Conservation (phyloP, 2,329 filamentous ascomycete species). For the Ceratocystis harringtonii region DNA sequence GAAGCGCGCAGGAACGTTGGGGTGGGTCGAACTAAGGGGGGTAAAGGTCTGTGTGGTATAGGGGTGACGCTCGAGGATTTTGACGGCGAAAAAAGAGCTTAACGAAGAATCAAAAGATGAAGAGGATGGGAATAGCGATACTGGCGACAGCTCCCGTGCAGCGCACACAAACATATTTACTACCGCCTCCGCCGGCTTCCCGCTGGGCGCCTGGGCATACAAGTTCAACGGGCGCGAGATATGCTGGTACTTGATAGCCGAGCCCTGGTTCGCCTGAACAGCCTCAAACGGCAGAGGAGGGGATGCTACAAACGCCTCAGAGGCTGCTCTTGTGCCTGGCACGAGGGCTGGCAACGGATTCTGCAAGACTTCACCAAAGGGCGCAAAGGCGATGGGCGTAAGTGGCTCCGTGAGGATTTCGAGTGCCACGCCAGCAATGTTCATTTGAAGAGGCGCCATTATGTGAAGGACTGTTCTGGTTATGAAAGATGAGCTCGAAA, state of each 20-base stretch:
- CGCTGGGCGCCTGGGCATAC: constrained; percentile 51
- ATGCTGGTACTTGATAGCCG: constrained; percentile 71
- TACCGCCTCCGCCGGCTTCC: constrained; percentile 40
- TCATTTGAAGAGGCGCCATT: constrained; percentile 1
- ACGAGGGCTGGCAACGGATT: constrained; percentile 47
- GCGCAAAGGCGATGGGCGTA: constrained; percentile 51
- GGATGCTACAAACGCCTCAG: constrained; percentile 5
- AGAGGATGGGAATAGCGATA: neutral
- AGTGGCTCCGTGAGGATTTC: constrained; percentile 48
- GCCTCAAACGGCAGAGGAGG: constrained; percentile 30
- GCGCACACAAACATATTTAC: constrained; percentile 84
- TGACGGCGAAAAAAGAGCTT: constrained; percentile 40
- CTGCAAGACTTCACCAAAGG: constrained; percentile 70
- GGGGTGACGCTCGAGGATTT: constrained; percentile 76
- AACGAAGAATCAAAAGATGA: constrained; percentile 3
- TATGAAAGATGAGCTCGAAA: no score
- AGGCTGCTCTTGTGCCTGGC: constrained; percentile 13
- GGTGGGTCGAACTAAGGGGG: constrained; percentile 40
- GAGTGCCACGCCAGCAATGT: neutral
- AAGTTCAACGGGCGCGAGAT: constrained; percentile 59
- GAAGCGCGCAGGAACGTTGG: constrained; percentile 36
- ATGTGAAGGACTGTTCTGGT: neutral
- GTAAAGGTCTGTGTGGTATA: constrained; percentile 90
- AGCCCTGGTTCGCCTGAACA: constrained; percentile 65
- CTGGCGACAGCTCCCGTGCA: constrained; percentile 22